Conservation (phyloP, 2,329 filamentous ascomycete species). For the Epicoccum sorghinum region DNA sequence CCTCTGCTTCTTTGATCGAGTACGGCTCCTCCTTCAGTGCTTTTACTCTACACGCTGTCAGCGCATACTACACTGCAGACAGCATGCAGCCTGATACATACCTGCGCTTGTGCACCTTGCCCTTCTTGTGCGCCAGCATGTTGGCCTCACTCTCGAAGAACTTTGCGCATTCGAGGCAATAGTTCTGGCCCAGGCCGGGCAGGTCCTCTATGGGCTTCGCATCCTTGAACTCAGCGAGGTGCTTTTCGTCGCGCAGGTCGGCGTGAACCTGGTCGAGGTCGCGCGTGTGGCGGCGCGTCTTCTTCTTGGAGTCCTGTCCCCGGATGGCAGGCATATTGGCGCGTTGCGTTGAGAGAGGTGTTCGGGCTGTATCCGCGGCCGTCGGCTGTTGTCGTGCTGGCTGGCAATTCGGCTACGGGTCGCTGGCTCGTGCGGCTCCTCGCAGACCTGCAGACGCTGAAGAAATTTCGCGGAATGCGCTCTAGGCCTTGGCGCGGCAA, state of each 20-base stretch:
- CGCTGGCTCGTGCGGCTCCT: conserved; percentile 30
- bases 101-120: conserved; percentile 94
- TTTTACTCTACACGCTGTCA: conserved; percentile 66
- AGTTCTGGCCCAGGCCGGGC: conserved; percentile 82
- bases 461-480: conserved; percentile 21
- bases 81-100: conserved; percentile 43
- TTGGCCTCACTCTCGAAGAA: conserved; percentile 90
- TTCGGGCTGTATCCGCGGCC: conserved; percentile 33
- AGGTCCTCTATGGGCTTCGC: conserved; percentile 84
- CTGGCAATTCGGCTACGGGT: conserved; percentile 30
- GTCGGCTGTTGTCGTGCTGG: conserved; percentile 32
- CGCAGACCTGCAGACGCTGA: conserved; percentile 22
- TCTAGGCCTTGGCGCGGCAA: conserved; percentile 20
- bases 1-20: conserved; percentile 83
- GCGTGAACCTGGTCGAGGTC: conserved; percentile 91
- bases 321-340: conserved; percentile 57
- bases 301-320: conserved; percentile 56
- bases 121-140: conserved; percentile 75
- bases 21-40: conserved; percentile 84
- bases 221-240: conserved; percentile 78
- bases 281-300: conserved; percentile 62
- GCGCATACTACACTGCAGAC: not conserved
- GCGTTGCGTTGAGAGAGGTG: conserved; percentile 8
- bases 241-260: conserved; percentile 78
- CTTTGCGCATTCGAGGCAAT: conserved; percentile 93